A percentile compares a stretch with the other conserved stretches of the same genome.
These are phyloP conservation scores for Aspergillus ibericus DNA, from an alignment of 2,329 filamentous ascomycete species.

Conservation along the genomic window DNA sequence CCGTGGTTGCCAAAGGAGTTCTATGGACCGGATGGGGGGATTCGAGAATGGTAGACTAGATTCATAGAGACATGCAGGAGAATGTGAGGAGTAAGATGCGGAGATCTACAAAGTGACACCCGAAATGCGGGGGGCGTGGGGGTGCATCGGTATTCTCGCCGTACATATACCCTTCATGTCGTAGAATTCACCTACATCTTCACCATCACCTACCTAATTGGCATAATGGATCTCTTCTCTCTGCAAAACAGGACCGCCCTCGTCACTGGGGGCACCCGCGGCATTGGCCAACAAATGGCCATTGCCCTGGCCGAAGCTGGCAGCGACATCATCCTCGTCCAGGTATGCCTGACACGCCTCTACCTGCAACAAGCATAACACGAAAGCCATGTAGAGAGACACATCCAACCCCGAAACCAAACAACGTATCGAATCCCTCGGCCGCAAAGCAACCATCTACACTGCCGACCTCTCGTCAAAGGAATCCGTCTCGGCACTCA, in stretches of 20 bases:
- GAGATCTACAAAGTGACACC: neutral
- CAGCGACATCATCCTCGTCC: conserved; percentile 15
- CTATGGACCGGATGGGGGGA: conserved; percentile 64
- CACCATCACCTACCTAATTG: too few relatives aligned
- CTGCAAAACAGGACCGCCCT: conserved; percentile 32
- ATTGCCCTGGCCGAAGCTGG: conserved; percentile 9
- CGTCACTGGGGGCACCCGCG: conserved; percentile 39
- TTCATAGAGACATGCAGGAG: neutral
- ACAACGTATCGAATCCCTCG: conserved; percentile 27
- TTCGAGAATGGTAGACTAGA: conserved; percentile 65
- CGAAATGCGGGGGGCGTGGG: neutral
- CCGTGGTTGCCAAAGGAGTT: conserved; percentile 69
- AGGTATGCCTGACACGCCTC: conserved; percentile 8
- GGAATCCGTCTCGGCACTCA: conserved; percentile 29
- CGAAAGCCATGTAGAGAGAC: conserved; percentile 16
- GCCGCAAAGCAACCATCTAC: conserved; percentile 36
- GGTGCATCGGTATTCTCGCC: neutral
- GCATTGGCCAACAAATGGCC: conserved; percentile 37
- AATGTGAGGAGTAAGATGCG: neutral
- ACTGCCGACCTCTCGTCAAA: conserved; percentile 37
- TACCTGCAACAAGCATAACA: neutral
- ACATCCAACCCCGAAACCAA: conserved; percentile 21
- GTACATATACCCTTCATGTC: neutral
- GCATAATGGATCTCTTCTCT: conserved; percentile 24
- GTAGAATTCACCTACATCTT: neutral